Evolutionary conservation across 768 basidiomycete genomes (phyloP).

Genomic region (Amanita pallidorosea): DNA sequence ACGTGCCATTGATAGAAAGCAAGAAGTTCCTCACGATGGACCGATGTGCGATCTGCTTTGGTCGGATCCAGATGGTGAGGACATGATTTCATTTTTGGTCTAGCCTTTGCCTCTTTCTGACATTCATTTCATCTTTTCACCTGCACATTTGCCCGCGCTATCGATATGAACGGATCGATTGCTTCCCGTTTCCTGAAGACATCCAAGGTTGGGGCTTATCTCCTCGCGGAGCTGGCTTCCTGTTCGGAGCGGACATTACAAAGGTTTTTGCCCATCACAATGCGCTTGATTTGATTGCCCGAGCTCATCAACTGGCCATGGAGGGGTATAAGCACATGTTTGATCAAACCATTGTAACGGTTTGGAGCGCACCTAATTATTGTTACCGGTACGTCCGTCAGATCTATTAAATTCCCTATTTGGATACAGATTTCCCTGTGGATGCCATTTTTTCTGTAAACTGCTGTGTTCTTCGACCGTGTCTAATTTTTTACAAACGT

Average conservation of each 20-base stretch:
- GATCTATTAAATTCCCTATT: neutral
- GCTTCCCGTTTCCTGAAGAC: conserved; percentile 32
- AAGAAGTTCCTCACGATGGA: conserved; percentile 97
- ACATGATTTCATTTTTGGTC: neutral
- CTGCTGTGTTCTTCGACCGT: neutral
- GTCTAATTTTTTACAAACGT: neutral
- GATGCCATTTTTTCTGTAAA: neutral
- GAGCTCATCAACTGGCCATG: conserved; percentile 97
- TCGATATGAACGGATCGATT: neutral
- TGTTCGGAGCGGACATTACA: conserved; percentile 90
- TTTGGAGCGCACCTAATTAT: conserved; percentile 98
- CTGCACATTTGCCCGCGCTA: conserved; percentile 1
- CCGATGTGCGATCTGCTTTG: conserved; percentile 99
- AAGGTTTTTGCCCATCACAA: conserved; percentile 87
- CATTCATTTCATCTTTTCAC: conserved; percentile 1
- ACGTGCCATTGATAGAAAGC: conserved; percentile 87
- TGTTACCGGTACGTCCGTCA: conserved; percentile 72
- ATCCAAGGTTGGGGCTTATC: conserved; percentile 94
- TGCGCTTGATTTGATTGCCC: conserved; percentile 87
- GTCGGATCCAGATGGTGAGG: conserved; percentile 94
- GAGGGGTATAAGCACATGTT: conserved; percentile 98
- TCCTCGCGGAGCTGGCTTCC: conserved; percentile 93
- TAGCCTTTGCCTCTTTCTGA: neutral
- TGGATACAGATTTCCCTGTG: conserved; percentile 5
- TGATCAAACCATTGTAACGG: conserved; percentile 88